Percentiles rank a stretch among this genome's conserved stretches.
phyloP scores from a whole-genome alignment of 2,329 filamentous ascomycete genomes.

The Colletotrichum sp. region DNA sequence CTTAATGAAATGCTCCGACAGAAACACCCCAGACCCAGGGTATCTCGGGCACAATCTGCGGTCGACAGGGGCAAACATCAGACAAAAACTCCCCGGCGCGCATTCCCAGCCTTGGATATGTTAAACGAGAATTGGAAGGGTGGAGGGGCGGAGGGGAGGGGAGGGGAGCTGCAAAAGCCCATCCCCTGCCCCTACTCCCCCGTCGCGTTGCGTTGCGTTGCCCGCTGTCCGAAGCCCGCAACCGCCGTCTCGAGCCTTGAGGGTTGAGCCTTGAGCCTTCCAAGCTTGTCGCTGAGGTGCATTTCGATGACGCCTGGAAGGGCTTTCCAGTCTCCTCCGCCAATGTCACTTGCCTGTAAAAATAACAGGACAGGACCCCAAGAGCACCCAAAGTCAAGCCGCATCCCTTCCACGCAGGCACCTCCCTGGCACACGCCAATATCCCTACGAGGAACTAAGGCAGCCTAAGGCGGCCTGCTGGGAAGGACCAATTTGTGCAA shows the following conservation, averaged over 20 bases:
- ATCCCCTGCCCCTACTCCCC: background rate
- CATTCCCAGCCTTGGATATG: background rate
- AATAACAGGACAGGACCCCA: background rate
- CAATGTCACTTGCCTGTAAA: background rate
- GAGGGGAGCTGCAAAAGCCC: background rate
- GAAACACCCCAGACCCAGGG: slow-evolving; percentile 17
- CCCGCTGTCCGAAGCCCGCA: background rate
- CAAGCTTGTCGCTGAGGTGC: background rate
- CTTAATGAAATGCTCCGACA: slow-evolving; percentile 19
- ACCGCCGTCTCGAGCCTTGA: background rate
- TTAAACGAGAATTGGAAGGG: background rate
- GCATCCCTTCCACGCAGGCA: background rate
- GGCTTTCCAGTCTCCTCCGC: background rate
- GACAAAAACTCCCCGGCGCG: slow-evolving; percentile 16
- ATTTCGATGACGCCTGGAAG: background rate
- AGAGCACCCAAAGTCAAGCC: background rate
- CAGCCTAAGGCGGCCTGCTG: background rate
- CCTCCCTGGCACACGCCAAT: background rate
- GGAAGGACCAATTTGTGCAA: background rate
- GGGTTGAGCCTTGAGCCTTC: background rate
- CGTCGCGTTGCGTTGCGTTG: background rate
- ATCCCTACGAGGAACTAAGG: background rate
- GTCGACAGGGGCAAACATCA: slow-evolving; percentile 7
- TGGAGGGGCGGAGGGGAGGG: background rate
- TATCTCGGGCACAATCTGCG: slow-evolving; percentile 15